These are phyloP conservation scores for Podospora tetraspora DNA, from an alignment of 495 filamentous ascomycete genomes.

Conservation along the genomic window DNA sequence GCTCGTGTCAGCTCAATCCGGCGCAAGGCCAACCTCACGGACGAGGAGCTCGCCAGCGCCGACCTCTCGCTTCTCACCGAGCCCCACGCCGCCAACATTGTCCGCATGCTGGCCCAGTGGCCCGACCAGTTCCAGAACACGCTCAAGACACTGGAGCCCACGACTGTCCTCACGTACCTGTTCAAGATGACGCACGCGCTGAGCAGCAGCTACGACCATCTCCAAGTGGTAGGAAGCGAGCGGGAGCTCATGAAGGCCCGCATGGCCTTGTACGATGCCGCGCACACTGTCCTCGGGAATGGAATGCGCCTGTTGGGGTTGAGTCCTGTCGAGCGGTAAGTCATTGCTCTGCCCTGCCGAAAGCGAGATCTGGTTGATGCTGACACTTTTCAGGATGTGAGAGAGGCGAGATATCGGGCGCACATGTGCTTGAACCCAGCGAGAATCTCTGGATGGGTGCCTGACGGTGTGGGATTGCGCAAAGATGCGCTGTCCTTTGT, in stretches of 20 bases:
- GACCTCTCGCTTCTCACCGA: conserved; percentile 55
- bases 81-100: conserved; percentile 54
- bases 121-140: conserved; percentile 61
- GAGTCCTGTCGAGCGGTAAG: conserved; percentile 62
- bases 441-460: neutral
- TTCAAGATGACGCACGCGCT: conserved; percentile 84
- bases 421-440: neutral
- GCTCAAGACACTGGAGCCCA: conserved; percentile 59
- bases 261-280: conserved; percentile 76
- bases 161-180: conserved; percentile 70
- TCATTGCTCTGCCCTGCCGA: neutral
- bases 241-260: conserved; percentile 67
- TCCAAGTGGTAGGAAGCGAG: conserved; percentile 71
- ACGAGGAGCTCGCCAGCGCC: conserved; percentile 51
- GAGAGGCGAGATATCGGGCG: neutral
- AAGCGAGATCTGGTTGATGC: neutral
- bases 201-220: conserved; percentile 76
- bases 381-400: conserved; percentile 24
- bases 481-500: neutral
- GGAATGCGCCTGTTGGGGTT: conserved; percentile 80
- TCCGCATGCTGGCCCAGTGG: conserved; percentile 57
- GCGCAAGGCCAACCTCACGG: conserved; percentile 46
- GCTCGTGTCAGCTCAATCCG: conserved; percentile 59
- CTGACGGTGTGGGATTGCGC: neutral
- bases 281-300: conserved; percentile 71